Percentiles rank a stretch among this genome's conserved stretches.
phyloP scores from a whole-genome alignment of 2,329 filamentous ascomycete genomes.

The Neocucurbitaria cava region DNA sequence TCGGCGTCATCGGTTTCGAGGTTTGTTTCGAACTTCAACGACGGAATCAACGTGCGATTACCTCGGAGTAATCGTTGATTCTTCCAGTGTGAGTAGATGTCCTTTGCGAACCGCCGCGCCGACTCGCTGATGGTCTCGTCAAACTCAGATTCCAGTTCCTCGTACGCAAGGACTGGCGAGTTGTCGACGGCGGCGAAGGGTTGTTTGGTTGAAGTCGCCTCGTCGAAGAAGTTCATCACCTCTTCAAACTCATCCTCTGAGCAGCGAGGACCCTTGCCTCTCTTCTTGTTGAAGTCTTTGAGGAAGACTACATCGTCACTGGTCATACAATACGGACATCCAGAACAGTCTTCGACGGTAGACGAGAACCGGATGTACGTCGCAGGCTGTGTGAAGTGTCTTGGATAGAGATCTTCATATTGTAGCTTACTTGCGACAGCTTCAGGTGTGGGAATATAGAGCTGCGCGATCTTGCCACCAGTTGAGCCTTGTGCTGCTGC shows the following conservation, averaged over 20 bases:
- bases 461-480: conserved; percentile 66
- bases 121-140: conserved; percentile 63
- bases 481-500: conserved; percentile 58
- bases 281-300: conserved; percentile 81
- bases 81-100: conserved; percentile 92
- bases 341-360: conserved; percentile 94
- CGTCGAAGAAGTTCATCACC: conserved; percentile 94
- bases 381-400: conserved; percentile 79
- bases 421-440: conserved; percentile 69
- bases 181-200: conserved; percentile 92
- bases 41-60: conserved; percentile 77
- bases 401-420: conserved; percentile 89
- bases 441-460: conserved; percentile 73
- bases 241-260: conserved; percentile 92
- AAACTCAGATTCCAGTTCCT: conserved; percentile 68
- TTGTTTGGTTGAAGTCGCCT: conserved; percentile 80
- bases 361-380: conserved; percentile 98
- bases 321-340: conserved; percentile 92
- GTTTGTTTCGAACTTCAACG: conserved; percentile 91
- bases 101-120: conserved; percentile 69
- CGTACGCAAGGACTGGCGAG: conserved; percentile 71
- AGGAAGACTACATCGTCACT: conserved; percentile 88
- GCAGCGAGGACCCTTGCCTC: conserved; percentile 67
- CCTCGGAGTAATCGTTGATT: conserved; percentile 68
- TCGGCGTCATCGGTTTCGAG: conserved; percentile 95